Evolutionary conservation across 805 yeast genomes (phyloP).

Genomic region (Torulaspora delbrueckii): DNA sequence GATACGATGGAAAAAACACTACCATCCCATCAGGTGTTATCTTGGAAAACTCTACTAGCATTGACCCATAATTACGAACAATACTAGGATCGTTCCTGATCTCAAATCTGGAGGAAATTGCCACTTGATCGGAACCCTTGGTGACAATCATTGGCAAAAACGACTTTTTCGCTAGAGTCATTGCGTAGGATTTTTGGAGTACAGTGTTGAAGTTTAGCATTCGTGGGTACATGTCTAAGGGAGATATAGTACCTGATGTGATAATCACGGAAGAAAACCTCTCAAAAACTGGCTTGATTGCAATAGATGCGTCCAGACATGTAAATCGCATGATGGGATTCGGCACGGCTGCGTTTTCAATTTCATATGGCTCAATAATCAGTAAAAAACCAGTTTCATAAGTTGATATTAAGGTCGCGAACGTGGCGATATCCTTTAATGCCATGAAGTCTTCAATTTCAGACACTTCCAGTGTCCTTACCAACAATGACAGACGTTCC

Average conservation of each 20-base stretch:
- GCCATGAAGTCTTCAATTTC: slow-evolving; percentile 92
- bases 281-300: slow-evolving; percentile 95
- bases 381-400: slow-evolving; percentile 90
- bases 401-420: slow-evolving; percentile 93
- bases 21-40: slow-evolving; percentile 98
- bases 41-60: slow-evolving; percentile 86
- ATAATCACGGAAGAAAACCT: slow-evolving; percentile 87
- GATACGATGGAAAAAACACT: slow-evolving; percentile 93
- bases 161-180: slow-evolving; percentile 89
- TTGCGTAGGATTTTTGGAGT: slow-evolving; percentile 88
- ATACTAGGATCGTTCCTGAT: slow-evolving; percentile 97
- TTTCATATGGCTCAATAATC: slow-evolving; percentile 92
- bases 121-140: slow-evolving; percentile 96
- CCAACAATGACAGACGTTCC: slow-evolving; percentile 81
- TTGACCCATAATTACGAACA: slow-evolving; percentile 92
- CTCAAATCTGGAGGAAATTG: slow-evolving; percentile 92
- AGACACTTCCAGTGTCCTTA: slow-evolving; percentile 78
- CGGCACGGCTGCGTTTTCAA: slow-evolving; percentile 93
- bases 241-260: slow-evolving; percentile 97
- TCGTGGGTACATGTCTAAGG: slow-evolving; percentile 96
- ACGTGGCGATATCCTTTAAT: slow-evolving; percentile 90
- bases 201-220: slow-evolving; percentile 94
- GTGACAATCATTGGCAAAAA: slow-evolving; percentile 95
- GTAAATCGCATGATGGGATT: slow-evolving; percentile 91
- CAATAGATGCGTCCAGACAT: slow-evolving; percentile 95